phyloP scores from a whole-genome alignment of 2,329 filamentous ascomycete species.

The Beauveria caledonica region DNA sequence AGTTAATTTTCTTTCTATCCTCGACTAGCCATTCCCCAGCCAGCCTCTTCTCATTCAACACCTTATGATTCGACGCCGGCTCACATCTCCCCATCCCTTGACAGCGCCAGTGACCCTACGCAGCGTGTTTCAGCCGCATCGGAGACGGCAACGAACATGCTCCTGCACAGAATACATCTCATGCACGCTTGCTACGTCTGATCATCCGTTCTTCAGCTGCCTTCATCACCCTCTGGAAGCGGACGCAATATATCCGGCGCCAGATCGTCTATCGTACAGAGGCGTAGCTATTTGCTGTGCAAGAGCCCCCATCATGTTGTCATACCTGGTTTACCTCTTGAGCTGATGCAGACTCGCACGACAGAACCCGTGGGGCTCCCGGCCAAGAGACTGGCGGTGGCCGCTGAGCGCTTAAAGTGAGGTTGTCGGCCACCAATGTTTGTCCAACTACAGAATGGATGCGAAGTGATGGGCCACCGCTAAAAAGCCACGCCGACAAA shows the following conservation, averaged over 20 bases:
- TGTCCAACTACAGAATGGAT: neutral
- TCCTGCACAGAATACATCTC: neutral
- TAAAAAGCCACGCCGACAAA: neutral
- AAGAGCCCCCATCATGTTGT: neutral
- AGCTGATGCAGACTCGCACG: neutral
- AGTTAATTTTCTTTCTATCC: neutral
- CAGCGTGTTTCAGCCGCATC: conserved; percentile 3
- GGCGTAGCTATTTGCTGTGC: neutral
- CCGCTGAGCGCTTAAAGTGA: neutral
- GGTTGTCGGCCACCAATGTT: neutral
- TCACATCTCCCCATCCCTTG: neutral
- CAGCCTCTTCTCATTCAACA: neutral
- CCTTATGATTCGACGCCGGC: neutral
- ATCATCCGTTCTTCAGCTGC: conserved; percentile 7
- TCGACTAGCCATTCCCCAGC: neutral
- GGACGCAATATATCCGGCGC: neutral
- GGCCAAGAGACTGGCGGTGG: neutral
- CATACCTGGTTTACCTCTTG: neutral
- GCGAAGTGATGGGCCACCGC: neutral
- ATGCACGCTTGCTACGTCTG: conserved; percentile 4
- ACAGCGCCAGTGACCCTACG: neutral
- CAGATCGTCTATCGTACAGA: neutral
- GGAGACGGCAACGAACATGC: neutral
- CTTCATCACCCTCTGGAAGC: neutral
- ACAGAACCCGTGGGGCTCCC: neutral